Conservation (phyloP, 2,329 filamentous ascomycete genomes). For the Trichophyton schoenleinii region DNA sequence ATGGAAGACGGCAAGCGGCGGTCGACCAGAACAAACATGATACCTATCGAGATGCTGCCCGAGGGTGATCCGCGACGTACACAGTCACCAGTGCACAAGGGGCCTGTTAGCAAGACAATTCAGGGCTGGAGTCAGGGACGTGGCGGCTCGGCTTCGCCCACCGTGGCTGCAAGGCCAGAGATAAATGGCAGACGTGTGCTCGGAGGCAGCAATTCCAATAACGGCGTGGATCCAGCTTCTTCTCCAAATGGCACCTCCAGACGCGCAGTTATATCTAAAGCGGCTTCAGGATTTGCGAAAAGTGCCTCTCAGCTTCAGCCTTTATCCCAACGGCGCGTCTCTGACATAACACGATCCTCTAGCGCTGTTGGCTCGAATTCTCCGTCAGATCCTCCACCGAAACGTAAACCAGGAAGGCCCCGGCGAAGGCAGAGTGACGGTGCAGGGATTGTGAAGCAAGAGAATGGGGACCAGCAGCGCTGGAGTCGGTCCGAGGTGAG, state of each 20-base stretch:
- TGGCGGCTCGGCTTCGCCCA: not conserved
- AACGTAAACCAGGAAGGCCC: not conserved
- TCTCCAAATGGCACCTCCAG: conserved; percentile 5
- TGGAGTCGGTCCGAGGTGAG: conserved; percentile 9
- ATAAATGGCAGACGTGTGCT: conserved; percentile 20
- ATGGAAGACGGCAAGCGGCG: conserved; percentile 50
- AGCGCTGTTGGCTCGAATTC: not conserved
- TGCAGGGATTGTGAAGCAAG: not conserved
- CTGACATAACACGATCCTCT: not conserved
- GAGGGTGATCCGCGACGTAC: conserved; percentile 37
- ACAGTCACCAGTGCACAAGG: conserved; percentile 26
- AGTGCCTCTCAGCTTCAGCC: not conserved
- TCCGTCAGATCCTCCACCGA: not conserved
- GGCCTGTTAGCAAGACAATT: conserved; percentile 22
- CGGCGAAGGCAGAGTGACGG: not conserved
- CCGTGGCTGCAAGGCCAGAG: conserved; percentile 20
- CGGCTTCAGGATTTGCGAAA: not conserved
- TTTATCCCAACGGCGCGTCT: conserved; percentile 1
- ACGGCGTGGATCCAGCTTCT: conserved; percentile 16
- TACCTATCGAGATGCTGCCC: conserved; percentile 38
- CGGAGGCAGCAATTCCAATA: conserved; percentile 20
- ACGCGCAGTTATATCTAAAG: not conserved
- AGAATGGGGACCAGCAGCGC: not conserved
- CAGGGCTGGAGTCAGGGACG: conserved; percentile 15
- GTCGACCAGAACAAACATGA: conserved; percentile 43